Conservation (phyloP, 495 filamentous ascomycete genomes). For the Penicillium mononematosum region DNA sequence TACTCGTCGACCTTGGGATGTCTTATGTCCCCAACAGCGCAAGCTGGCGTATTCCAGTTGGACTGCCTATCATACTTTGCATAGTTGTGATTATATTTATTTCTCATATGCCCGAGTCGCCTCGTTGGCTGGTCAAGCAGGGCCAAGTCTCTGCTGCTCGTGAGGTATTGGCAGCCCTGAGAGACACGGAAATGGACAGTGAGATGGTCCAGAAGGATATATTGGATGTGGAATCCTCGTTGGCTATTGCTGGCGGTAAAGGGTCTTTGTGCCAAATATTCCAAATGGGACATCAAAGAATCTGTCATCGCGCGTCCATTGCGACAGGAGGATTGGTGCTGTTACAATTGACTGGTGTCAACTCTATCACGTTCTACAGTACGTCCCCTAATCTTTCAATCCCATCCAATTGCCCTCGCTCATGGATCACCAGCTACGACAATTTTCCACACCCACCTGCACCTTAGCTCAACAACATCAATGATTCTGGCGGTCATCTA, state of each 20-base stretch:
- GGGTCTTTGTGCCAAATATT: constrained; percentile 17
- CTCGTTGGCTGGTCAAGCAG: constrained; percentile 55
- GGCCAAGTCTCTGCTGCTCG: constrained; percentile 50
- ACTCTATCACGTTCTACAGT: constrained; percentile 57
- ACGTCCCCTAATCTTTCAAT: background rate
- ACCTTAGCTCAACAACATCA: constrained; percentile 13
- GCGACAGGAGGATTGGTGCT: constrained; percentile 42
- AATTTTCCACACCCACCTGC: constrained; percentile 20
- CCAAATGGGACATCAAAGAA: constrained; percentile 26
- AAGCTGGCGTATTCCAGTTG: constrained; percentile 46
- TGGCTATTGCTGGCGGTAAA: constrained; percentile 20
- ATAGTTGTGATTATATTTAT: constrained; percentile 53
- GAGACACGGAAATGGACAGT: constrained; percentile 24
- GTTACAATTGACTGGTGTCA: constrained; percentile 56
- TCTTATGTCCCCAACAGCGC: constrained; percentile 39
- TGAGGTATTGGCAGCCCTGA: constrained; percentile 30
- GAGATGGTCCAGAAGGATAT: constrained; percentile 32
- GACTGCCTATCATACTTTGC: constrained; percentile 55
- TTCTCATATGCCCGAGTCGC: constrained; percentile 60
- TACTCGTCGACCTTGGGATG: constrained; percentile 44
- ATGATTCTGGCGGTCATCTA: constrained; percentile 23
- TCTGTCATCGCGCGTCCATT: constrained; percentile 24
- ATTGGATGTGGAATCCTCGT: constrained; percentile 32
- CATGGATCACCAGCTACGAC: constrained; percentile 5
- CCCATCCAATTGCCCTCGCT: background rate